Evolutionary conservation across 2,329 filamentous ascomycete genomes (phyloP).

Genomic region (Aquanectria penicillioides): DNA sequence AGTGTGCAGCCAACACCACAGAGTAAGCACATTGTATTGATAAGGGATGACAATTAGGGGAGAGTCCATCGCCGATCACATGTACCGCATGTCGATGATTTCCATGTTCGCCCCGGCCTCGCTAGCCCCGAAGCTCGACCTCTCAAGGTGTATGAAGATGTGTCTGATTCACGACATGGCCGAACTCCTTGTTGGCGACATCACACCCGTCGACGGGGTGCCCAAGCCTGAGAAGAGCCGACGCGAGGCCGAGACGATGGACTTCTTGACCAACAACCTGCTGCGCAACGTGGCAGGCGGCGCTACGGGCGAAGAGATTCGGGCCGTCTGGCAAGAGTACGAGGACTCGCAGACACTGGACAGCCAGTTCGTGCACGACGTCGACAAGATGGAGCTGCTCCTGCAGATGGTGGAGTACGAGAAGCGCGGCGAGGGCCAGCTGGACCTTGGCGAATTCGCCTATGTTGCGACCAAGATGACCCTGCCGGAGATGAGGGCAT

Average conservation of each 20-base stretch:
- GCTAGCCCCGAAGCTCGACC: constrained; percentile 76
- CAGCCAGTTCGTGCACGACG: constrained; percentile 90
- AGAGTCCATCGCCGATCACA: constrained; percentile 97
- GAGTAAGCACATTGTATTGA: neutral
- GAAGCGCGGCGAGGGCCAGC: constrained; percentile 68
- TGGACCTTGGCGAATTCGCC: constrained; percentile 88
- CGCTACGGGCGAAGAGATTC: constrained; percentile 73
- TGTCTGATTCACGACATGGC: constrained; percentile 98
- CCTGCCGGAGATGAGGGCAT: constrained; percentile 80
- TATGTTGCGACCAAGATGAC: constrained; percentile 79
- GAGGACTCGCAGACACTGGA: constrained; percentile 88
- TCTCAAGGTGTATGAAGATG: constrained; percentile 91
- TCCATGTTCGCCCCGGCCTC: constrained; percentile 88
- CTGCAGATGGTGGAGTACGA: constrained; percentile 98
- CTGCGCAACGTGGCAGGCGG: constrained; percentile 82
- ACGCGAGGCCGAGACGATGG: constrained; percentile 89
- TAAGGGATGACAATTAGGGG: constrained; percentile 57
- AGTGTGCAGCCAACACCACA: neutral
- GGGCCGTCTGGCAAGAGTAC: constrained; percentile 92
- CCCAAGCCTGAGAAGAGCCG: constrained; percentile 88
- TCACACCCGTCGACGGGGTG: constrained; percentile 90
- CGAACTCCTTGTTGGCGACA: constrained; percentile 93
- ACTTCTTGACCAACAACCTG: constrained; percentile 80
- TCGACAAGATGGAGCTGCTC: constrained; percentile 96
- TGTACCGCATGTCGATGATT: constrained; percentile 99